phyloP scores from a whole-genome alignment of 2,329 filamentous ascomycete species.

The Ramichloridium luteum region DNA sequence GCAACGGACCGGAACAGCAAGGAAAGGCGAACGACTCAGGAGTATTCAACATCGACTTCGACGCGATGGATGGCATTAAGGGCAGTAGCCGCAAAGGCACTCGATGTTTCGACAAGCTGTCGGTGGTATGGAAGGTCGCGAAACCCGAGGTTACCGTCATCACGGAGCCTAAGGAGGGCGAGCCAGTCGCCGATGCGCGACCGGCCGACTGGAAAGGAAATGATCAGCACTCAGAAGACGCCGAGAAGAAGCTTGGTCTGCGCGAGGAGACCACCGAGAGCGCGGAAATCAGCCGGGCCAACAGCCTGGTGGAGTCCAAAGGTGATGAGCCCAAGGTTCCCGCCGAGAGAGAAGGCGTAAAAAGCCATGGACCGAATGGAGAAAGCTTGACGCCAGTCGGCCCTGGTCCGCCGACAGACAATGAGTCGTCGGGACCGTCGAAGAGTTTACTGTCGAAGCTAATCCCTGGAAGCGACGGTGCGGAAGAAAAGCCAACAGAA shows the following conservation, averaged over 20 bases:
- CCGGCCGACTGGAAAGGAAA: conserved; percentile 66
- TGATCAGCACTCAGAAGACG: conserved; percentile 15
- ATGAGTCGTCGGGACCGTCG: neutral
- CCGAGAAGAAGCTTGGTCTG: conserved; percentile 56
- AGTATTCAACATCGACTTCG: conserved; percentile 60
- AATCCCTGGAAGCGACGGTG: neutral
- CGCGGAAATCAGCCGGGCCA: conserved; percentile 57
- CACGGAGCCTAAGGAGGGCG: conserved; percentile 52
- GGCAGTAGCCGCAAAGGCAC: conserved; percentile 74
- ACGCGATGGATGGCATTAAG: conserved; percentile 86
- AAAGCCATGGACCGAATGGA: neutral
- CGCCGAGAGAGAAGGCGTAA: neutral
- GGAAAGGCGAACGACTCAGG: conserved; percentile 58
- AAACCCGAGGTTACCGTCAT: conserved; percentile 35
- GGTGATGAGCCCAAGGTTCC: neutral
- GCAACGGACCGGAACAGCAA: conserved; percentile 55
- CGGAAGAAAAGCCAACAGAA: neutral
- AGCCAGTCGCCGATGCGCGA: conserved; percentile 56
- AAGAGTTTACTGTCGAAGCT: neutral
- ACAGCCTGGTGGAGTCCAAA: conserved; percentile 35
- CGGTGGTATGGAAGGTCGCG: conserved; percentile 65
- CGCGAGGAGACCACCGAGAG: conserved; percentile 53
- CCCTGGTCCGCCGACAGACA: neutral
- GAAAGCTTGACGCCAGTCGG: neutral
- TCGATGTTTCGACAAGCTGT: conserved; percentile 65